A percentile compares a stretch with the other conserved stretches of the same genome.
These are phyloP conservation scores for Phytophthora uliginosa DNA, from an alignment of 352 stramenopile species.

Conservation along the genomic window DNA sequence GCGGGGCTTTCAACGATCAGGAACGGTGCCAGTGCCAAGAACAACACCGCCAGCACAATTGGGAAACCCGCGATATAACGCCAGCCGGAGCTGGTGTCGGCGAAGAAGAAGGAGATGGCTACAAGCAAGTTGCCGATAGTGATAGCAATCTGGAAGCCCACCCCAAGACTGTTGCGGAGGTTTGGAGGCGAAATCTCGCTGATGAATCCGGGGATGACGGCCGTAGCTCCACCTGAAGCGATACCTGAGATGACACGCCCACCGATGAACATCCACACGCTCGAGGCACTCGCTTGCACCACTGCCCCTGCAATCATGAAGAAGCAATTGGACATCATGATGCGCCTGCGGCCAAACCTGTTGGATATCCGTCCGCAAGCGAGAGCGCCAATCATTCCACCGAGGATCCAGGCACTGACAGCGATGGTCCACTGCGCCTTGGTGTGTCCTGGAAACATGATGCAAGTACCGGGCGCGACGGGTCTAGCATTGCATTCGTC, in stretches of 20 bases:
- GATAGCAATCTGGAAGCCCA: slow-evolving; percentile 39
- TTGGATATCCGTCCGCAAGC: slow-evolving; percentile 32
- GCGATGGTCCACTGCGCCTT: slow-evolving; percentile 51
- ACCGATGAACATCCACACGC: slow-evolving; percentile 39
- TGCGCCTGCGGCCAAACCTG: slow-evolving; percentile 27
- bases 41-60: slow-evolving; percentile 44
- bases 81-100: slow-evolving; percentile 16
- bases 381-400: slow-evolving; percentile 45
- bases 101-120: slow-evolving; percentile 37
- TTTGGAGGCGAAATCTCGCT: slow-evolving; percentile 39
- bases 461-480: slow-evolving; percentile 42
- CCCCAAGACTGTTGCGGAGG: slow-evolving; percentile 30
- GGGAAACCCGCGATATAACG: slow-evolving; percentile 50
- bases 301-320: slow-evolving; percentile 48
- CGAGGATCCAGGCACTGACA: slow-evolving; percentile 52
- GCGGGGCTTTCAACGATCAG: slow-evolving; percentile 17
- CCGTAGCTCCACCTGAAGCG: slow-evolving; percentile 40
- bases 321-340: slow-evolving; percentile 38
- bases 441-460: slow-evolving; percentile 69
- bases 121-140: slow-evolving; percentile 37
- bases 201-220: slow-evolving; percentile 37
- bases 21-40: slow-evolving; percentile 41
- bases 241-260: slow-evolving; percentile 29
- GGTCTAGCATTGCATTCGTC: slow-evolving; percentile 45
- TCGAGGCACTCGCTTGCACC: slow-evolving; percentile 37